Conservation (phyloP, 768 basidiomycete species). For the Termitomyces sp. region DNA sequence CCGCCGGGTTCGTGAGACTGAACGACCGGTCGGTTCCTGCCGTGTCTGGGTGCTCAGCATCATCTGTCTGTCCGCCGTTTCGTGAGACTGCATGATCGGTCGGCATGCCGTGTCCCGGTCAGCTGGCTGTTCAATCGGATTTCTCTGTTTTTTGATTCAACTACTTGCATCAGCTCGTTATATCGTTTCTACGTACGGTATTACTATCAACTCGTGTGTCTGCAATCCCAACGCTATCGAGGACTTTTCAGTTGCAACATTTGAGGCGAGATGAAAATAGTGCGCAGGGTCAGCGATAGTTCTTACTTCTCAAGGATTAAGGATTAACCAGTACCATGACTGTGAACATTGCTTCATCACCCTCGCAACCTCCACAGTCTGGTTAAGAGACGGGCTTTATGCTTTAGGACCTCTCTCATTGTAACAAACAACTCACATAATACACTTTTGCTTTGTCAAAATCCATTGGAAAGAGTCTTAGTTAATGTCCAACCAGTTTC, state of each 20-base stretch:
- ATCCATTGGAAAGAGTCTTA: not conserved
- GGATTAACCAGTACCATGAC: slow-evolving; percentile 6
- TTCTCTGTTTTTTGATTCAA: too few species aligned
- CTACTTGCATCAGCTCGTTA: too few species aligned
- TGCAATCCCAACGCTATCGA: not conserved
- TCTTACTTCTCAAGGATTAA: slow-evolving; percentile 6
- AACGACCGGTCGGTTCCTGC: too few species aligned
- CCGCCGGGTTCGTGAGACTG: too few species aligned
- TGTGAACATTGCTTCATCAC: not conserved
- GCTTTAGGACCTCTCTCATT: not conserved
- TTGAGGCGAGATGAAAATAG: slow-evolving; percentile 7
- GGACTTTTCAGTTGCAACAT: not conserved
- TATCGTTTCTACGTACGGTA: too few species aligned
- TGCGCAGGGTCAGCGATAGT: slow-evolving; percentile 11
- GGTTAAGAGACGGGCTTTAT: not conserved
- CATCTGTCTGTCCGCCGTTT: too few species aligned
- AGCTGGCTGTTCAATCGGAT: too few species aligned
- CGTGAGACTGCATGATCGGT: too few species aligned
- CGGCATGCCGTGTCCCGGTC: too few species aligned
- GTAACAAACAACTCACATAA: not conserved
- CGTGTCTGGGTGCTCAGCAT: too few species aligned
- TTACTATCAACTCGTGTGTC: slow-evolving; percentile 1
- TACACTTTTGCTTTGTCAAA: not conserved
- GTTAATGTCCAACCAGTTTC: not conserved
- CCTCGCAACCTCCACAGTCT: not conserved